Base-by-base conservation (phyloP, 257 asterid species). In the Capsicum pubescens region DNA sequence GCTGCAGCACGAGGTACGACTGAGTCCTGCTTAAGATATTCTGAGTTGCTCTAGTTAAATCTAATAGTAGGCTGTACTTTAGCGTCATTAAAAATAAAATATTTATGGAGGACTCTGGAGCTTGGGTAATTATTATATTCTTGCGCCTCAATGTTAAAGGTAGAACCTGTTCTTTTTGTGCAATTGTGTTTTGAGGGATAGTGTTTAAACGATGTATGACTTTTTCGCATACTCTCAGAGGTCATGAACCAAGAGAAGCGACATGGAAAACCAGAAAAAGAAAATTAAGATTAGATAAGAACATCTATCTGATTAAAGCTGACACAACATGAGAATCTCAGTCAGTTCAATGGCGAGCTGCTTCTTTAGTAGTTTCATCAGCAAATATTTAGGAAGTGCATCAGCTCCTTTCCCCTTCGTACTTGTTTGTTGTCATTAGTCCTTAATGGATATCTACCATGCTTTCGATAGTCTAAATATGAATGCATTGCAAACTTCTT, bases 1-100 rank as follows among this genome's bases (percentile, higher is more conserved):
- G 99, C 98, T 66, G 97, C 94, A 82, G 85, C 92, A 42, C 97
- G 91, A 91, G 99, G 99, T 95, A 87, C 8, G 2, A 26, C 32
- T 26, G 32, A 26, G 32, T 26, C 80, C 66, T 80, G n/a, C 10
- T 26, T 48, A 71, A 77, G 14, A 19, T 50, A 0, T 68, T 50
- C 35, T 66, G n/a, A 6, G 16, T 58, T 77, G 35, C 79, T 42
- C 55, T 48, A 6, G 36, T 71, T 56, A 76, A 71, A 46, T 85
- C 61, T 46, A 32, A 48, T 81, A 26, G 32, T 26, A 1, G 32
- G 32, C 32, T 26, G 16, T 74, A 17, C n/a, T 54, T 80, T 36
- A 60, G 19, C 0, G 46, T 58, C 46, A n/a, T 71, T 59, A 13
- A 21, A 85, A 86, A 35, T 21, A 66, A 76, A 26, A 54, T 76